These are phyloP conservation scores for Cercospora berteroae DNA, from an alignment of 2,329 filamentous ascomycete species.

Conservation along the genomic window DNA sequence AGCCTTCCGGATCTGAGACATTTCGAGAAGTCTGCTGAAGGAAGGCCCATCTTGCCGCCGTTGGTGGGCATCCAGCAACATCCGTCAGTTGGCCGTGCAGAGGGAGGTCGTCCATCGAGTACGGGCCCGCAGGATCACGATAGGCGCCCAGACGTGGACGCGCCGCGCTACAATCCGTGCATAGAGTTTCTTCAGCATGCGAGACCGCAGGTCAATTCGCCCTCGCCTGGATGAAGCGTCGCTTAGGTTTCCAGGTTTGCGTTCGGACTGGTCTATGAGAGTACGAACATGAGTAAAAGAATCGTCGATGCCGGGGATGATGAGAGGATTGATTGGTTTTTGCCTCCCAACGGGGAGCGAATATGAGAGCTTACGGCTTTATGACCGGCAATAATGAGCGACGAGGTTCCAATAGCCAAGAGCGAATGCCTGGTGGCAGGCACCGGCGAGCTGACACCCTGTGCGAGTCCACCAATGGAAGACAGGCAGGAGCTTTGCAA, in stretches of 20 bases:
- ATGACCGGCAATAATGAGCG: neutral
- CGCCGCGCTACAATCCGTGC: slow-evolving; percentile 3
- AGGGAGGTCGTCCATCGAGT: neutral
- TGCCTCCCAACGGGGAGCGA: neutral
- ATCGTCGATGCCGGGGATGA: neutral
- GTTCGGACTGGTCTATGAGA: neutral
- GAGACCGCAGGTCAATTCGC: neutral
- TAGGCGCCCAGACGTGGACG: neutral
- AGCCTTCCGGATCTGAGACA: neutral
- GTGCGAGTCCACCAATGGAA: neutral
- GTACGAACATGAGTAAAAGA: neutral
- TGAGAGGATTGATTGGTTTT: neutral
- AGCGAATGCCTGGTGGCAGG: neutral
- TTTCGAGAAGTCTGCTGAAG: slow-evolving; percentile 3
- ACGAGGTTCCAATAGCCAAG: neutral
- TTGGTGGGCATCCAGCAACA: neutral
- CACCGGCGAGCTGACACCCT: neutral
- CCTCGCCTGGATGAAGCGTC: neutral
- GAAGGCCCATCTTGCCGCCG: neutral
- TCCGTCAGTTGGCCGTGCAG: neutral
- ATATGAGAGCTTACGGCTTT: neutral
- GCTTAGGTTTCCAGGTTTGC: neutral
- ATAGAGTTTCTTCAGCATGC: slow-evolving; percentile 1
- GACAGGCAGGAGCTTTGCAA: neutral
- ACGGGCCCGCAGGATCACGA: neutral